Evolutionary conservation across 352 stramenopile genomes (phyloP), one percentile per base, ranked within the genome.

Genomic region (Globisporangium yorkense): DNA sequence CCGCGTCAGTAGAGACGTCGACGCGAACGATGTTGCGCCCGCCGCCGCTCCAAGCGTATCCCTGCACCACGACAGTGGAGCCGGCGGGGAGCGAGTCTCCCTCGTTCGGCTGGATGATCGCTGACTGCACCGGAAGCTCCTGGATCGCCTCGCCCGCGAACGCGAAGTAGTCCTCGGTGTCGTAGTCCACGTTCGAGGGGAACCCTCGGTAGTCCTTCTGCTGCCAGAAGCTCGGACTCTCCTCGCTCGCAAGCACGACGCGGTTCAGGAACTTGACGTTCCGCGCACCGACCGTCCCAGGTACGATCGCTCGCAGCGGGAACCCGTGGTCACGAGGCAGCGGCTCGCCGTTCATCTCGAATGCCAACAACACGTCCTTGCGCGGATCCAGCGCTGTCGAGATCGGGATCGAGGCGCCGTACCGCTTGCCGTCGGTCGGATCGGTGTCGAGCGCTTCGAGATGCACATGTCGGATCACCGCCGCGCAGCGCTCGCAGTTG

Each of bases 21-120:
- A 99, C 96, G 41, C 97, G 84, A 48, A 98, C 89, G 56, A 98
- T 97, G 63, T 94, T 94, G 29, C 96, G 83, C 15, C 97, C 97
- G 15, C 96, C 97, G 24, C 96, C 94, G 52, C 81, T 95, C 86
- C 90, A 98, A 27, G 96, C 92, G 54, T 97, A 98, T 39, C 96
- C 96, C 66, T 96, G 92, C 8, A 98, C 75, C 16, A 81, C 87
- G n/a, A 84, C 68, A 5, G 27, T 51, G 35, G 75, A 76, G 33
- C 92, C 75, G 9, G 81, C 64, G 3, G 73, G 50, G 59, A 71
- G 64, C 56, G 75, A 60, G 0, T 65, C 65, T 0, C 70, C 75
- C 47, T 87, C 77, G 53, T 87, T 86, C n/a, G 92, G 92, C 59
- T 93, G 77, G 3, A 82, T 89, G 46, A 98, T 96, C 2, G 89